Evolutionary conservation across 257 asterid genomes (phyloP).

Genomic region (Solanum sejunctum): DNA sequence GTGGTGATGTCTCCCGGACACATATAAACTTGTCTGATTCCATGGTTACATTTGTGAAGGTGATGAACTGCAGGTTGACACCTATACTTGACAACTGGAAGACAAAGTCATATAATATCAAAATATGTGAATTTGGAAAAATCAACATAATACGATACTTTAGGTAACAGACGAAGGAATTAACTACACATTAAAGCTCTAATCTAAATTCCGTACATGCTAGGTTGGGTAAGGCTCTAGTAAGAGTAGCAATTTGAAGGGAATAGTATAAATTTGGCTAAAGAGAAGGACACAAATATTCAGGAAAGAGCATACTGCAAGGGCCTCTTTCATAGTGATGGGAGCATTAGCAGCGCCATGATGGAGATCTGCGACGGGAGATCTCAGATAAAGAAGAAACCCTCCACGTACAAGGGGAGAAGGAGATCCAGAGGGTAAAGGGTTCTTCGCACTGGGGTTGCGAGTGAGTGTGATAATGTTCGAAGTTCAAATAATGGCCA

Average conservation of each 20-base stretch:
- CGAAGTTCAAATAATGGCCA: not conserved
- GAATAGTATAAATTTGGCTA: not conserved
- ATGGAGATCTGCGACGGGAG: conserved; percentile 23
- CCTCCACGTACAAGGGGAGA: not conserved
- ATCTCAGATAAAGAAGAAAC: conserved; percentile 26
- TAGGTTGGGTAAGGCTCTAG: not conserved
- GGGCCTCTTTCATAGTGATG: conserved; percentile 86
- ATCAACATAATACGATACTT: not conserved
- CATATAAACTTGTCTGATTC: conserved; percentile 97
- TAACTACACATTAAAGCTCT: conserved; percentile 1
- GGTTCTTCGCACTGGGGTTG: not conserved
- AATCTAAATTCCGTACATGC: not conserved
- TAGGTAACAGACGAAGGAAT: conserved; percentile 24
- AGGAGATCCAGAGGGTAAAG: conserved; percentile 5
- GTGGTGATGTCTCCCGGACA: conserved; percentile 97
- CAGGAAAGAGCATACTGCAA: not conserved
- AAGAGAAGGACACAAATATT: not conserved
- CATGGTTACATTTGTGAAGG: conserved; percentile 93
- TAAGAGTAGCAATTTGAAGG: not conserved
- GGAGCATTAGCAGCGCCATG: conserved; percentile 99
- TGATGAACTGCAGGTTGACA: conserved; percentile 83
- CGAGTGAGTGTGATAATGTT: not conserved
- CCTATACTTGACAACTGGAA: conserved; percentile 94
- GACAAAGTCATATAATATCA: conserved; percentile 16
- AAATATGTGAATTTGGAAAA: not conserved